These are phyloP conservation scores for Rhodotorula graminis DNA, from an alignment of 768 basidiomycete genomes.

Conservation along the genomic window DNA sequence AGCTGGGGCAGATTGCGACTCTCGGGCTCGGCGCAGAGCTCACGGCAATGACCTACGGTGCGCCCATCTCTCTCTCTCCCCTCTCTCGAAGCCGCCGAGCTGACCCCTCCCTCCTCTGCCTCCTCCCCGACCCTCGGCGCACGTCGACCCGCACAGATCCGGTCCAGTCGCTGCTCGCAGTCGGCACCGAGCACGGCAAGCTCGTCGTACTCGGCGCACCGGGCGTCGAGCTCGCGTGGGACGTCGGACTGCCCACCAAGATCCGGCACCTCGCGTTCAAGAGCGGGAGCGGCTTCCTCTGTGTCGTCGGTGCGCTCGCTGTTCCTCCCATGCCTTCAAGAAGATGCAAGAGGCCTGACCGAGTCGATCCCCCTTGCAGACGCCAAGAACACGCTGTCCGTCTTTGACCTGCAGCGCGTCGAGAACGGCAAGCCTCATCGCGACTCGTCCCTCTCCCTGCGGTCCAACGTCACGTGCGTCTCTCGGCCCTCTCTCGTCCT, in stretches of 20 bases:
- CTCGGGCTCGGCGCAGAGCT: conserved; percentile 34
- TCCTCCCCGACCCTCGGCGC: not conserved
- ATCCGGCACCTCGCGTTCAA: conserved; percentile 65
- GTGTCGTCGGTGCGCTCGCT: conserved; percentile 66
- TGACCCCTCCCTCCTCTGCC: not conserved
- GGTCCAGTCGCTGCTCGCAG: conserved; percentile 46
- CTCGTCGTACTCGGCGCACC: conserved; percentile 66
- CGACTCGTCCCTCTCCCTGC: conserved; percentile 36
- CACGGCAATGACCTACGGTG: conserved; percentile 27
- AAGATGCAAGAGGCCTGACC: too few relatives aligned
- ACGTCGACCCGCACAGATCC: conserved; percentile 45
- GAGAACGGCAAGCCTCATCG: conserved; percentile 37
- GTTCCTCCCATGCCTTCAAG: too few relatives aligned
- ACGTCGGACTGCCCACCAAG: conserved; percentile 50
- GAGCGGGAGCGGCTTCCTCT: conserved; percentile 54
- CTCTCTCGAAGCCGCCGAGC: not conserved
- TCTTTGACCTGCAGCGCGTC: conserved; percentile 39
- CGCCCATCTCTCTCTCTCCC: not conserved
- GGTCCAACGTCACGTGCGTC: conserved; percentile 31
- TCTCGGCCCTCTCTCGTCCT: not conserved
- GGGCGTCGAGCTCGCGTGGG: conserved; percentile 57
- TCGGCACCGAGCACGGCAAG: conserved; percentile 61
- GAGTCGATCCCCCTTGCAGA: too few relatives aligned
- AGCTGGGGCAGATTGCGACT: conserved; percentile 13
- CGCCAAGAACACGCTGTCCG: conserved; percentile 44